Evolutionary conservation across 176 grass and related monocot species (phyloP), one percentile per base, ranked within the genome.

Genomic region (Triticum monococcum): DNA sequence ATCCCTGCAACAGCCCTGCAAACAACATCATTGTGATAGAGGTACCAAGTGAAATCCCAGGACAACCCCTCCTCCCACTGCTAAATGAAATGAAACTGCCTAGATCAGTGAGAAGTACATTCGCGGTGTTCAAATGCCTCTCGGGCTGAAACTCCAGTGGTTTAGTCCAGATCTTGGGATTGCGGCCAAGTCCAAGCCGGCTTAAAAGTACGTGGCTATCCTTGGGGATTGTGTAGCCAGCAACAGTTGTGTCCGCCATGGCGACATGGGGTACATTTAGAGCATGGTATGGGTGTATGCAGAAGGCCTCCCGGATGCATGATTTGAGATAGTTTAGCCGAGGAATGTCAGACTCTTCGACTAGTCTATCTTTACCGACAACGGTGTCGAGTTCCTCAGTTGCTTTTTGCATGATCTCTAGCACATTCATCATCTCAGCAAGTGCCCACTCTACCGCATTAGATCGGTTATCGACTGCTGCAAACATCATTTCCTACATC

Each of bases 1-100:
- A 92, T 10, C 80, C 90, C 24, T 92, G 90, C 59, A 92, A 12
- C 77, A 89, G 57, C 72, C 90, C 86, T 3, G 72, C 83, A 8
- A 92, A 48, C 22, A 83, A 12, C 65, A 89, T 83, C 25, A 84
- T 78, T 0, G 62, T 89, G 40, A 92, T 57, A 2, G 25, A 23
- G 2, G 78, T 75, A 24, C 87, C 87, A 0, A 89, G 60, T 0
- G 52, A 40, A 1, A 43, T 75, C 0, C 83, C 87, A 2, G 82
- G 70, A 37, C 90, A 92, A 1, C 64, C 61, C 16, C 90, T 73
- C 22, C 87, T 77, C 24, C 90, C 87, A 1, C 64, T 35, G 8
- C 68, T 68, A 12, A 92, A 92, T 9, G 90, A 84, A 68, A 92
- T 59, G 26, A 92, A 86, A 8, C 79, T 28, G 5, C 79, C 30